These are phyloP conservation scores for Phytopythium sindhum DNA, from an alignment of 352 stramenopile genomes.

Conservation along the genomic window DNA sequence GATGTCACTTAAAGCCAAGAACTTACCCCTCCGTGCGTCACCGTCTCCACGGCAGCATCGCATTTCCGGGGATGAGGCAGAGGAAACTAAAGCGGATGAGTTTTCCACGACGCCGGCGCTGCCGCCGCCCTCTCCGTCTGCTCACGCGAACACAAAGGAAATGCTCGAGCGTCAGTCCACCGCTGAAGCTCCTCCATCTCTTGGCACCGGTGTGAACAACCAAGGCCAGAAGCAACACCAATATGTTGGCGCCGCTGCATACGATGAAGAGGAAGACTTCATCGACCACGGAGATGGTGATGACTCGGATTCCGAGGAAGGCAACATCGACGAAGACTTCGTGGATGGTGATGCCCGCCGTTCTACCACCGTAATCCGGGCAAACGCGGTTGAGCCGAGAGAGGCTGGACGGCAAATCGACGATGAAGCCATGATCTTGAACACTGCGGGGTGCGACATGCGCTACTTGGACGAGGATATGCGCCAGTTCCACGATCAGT, in stretches of 20 bases:
- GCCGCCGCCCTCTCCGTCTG: constrained; percentile 39
- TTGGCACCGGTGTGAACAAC: background rate
- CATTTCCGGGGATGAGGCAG: constrained; percentile 26
- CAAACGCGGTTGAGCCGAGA: background rate
- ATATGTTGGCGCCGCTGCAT: background rate
- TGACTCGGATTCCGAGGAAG: constrained; percentile 9
- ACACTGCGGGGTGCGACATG: constrained; percentile 56
- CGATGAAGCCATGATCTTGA: constrained; percentile 38
- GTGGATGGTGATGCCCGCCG: background rate
- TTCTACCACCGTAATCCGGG: background rate
- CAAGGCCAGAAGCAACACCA: background rate
- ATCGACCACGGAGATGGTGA: constrained; percentile 15
- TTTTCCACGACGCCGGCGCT: constrained; percentile 41
- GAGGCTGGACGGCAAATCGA: background rate
- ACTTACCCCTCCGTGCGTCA: background rate
- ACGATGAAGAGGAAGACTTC: constrained; percentile 11
- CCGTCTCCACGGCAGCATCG: background rate
- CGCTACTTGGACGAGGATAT: constrained; percentile 66
- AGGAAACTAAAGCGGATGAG: constrained; percentile 57
- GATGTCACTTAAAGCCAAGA: background rate
- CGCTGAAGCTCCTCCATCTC: constrained; percentile 1
- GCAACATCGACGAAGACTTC: constrained; percentile 11
- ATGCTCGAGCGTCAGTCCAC: constrained; percentile 31
- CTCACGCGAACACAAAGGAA: constrained; percentile 27
- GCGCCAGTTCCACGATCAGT: constrained; percentile 68